A percentile compares a stretch with the other conserved stretches of the same genome.
phyloP scores from a whole-genome alignment of 176 grass and related monocot genomes.

The Carex kokanica region DNA sequence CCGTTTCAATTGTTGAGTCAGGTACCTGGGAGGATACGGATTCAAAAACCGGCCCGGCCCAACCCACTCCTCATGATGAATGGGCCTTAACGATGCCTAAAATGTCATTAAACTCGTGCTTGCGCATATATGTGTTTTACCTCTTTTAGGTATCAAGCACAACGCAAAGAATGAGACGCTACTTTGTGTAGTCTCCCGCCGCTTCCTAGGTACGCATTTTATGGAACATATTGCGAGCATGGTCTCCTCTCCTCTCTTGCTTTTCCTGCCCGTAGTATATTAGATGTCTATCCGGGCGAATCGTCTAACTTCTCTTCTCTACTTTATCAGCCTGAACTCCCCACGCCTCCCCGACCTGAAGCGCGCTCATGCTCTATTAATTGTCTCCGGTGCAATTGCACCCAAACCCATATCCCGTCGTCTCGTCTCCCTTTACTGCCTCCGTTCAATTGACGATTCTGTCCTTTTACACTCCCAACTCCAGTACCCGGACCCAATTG shows the following conservation, averaged over 20 bases:
- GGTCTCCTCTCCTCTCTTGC: background rate
- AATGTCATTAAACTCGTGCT: background rate
- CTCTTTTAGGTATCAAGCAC: background rate
- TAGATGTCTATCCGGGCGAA: background rate
- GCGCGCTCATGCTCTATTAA: slow-evolving; percentile 1
- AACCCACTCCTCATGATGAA: background rate
- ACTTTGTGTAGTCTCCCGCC: background rate
- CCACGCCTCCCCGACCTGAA: slow-evolving; percentile 21
- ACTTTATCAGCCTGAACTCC: slow-evolving; percentile 12
- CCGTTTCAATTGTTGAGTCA: no score
- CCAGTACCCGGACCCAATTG: slow-evolving; percentile 6
- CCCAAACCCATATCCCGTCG: slow-evolving; percentile 12
- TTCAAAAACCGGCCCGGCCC: no score
- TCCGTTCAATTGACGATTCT: background rate
- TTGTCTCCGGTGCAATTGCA: slow-evolving; percentile 1
- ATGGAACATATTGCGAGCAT: slow-evolving; percentile 21
- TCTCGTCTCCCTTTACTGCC: slow-evolving; percentile 32
- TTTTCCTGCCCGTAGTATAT: background rate
- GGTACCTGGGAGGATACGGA: no score
- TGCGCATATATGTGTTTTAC: background rate
- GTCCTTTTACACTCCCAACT: slow-evolving; percentile 27
- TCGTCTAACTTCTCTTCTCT: slow-evolving; percentile 23
- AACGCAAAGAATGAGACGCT: no score
- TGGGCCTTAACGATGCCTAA: background rate
- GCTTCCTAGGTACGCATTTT: background rate